Percentiles rank a stretch among this genome's conserved stretches.
Conservation (phyloP, 345 rosid species). For the Eutrema yunnanense region DNA sequence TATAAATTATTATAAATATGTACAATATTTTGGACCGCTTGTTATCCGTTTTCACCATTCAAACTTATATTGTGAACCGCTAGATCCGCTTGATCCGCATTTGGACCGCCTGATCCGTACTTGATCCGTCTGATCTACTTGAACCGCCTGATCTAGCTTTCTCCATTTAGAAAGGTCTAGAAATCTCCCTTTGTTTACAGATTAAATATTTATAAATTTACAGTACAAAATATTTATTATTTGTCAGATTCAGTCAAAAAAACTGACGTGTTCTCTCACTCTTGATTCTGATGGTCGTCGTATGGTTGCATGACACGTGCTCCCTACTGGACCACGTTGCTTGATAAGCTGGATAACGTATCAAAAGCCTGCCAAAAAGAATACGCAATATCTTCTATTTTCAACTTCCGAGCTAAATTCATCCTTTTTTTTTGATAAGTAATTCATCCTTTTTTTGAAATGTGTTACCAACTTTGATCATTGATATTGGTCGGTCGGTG, state of each 20-base stretch:
- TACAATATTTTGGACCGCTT: too few species aligned
- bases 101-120: too few species aligned
- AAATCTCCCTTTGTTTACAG: neutral
- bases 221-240: neutral
- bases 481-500: neutral
- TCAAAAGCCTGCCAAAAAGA: neutral
- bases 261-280: neutral
- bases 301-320: neutral
- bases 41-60: too few species aligned
- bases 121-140: too few species aligned
- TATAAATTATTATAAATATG: too few species aligned
- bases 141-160: too few species aligned
- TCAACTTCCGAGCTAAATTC: neutral
- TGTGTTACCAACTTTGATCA: too few species aligned
- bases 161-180: too few species aligned
- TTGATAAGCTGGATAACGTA: slow-evolving; percentile 17
- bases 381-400: neutral
- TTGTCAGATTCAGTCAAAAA: slow-evolving; percentile 1
- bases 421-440: too few species aligned
- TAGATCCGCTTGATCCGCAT: too few species aligned
- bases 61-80: too few species aligned
- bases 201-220: neutral
- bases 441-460: too few species aligned
- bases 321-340: neutral
- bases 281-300: neutral